Conservation (phyloP, 2,329 filamentous ascomycete species). For the Dothidotthia symphoricarpi region DNA sequence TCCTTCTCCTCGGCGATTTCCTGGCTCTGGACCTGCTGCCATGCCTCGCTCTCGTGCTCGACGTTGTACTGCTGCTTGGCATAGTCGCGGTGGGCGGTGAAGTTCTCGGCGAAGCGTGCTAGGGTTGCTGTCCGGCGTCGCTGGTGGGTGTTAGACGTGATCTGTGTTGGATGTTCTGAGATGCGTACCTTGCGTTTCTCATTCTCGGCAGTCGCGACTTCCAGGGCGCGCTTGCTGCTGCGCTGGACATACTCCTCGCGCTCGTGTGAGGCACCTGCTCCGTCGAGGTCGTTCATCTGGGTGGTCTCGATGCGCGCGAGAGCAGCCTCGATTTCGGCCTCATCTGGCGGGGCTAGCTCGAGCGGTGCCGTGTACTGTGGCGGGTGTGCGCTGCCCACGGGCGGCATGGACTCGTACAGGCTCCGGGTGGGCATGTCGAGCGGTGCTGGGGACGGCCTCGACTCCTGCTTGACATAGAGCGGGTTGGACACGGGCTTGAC, state of each 20-base stretch:
- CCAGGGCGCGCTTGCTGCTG: slow-evolving; percentile 65
- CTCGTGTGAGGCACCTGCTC: slow-evolving; percentile 51
- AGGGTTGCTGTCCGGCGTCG: slow-evolving; percentile 58
- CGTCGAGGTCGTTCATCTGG: slow-evolving; percentile 59
- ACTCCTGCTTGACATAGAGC: slow-evolving; percentile 39
- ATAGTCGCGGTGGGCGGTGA: slow-evolving; percentile 66
- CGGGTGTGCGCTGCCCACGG: slow-evolving; percentile 19
- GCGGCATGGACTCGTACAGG: slow-evolving; percentile 25
- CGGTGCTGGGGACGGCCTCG: slow-evolving; percentile 30
- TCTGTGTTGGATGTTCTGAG: background rate
- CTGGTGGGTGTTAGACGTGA: slow-evolving; percentile 43
- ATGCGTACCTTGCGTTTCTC: slow-evolving; percentile 61
- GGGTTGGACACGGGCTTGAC: slow-evolving; percentile 24
- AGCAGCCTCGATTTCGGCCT: slow-evolving; percentile 66
- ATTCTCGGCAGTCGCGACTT: slow-evolving; percentile 63
- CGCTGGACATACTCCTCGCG: slow-evolving; percentile 55
- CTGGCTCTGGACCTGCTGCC: slow-evolving; percentile 82
- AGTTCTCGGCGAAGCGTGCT: slow-evolving; percentile 56
- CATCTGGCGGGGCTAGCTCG: slow-evolving; percentile 44
- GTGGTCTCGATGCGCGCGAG: slow-evolving; percentile 60
- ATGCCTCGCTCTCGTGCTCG: slow-evolving; percentile 74
- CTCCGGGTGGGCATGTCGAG: slow-evolving; percentile 19
- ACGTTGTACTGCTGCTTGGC: slow-evolving; percentile 76
- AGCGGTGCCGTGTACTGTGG: slow-evolving; percentile 20
- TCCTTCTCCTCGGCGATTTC: slow-evolving; percentile 95